phyloP scores from a whole-genome alignment of 495 filamentous ascomycete genomes.

The Aspergillus affinis region DNA sequence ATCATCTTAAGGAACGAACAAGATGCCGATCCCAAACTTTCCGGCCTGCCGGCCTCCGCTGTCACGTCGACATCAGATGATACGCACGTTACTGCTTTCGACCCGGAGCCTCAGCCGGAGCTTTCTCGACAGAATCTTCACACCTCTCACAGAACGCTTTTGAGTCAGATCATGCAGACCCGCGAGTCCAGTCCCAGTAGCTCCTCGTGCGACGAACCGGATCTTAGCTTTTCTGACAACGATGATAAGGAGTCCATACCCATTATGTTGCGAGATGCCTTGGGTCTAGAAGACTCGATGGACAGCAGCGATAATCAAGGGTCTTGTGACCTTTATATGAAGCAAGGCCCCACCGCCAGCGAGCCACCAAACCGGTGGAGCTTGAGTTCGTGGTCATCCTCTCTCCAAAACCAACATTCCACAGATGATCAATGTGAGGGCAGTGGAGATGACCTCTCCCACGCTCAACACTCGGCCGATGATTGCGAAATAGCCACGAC shows the following conservation, averaged over 20 bases:
- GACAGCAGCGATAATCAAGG: slow-evolving; percentile 35
- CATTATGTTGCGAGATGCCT: slow-evolving; percentile 55
- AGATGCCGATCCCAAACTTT: slow-evolving; percentile 40
- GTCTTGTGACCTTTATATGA: slow-evolving; percentile 21
- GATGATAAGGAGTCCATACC: slow-evolving; percentile 61
- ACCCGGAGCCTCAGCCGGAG: slow-evolving; percentile 68
- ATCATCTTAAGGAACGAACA: slow-evolving; percentile 30
- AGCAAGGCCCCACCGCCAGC: slow-evolving; percentile 19
- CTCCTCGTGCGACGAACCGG: slow-evolving; percentile 50
- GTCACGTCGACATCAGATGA: slow-evolving; percentile 48
- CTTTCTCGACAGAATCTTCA: slow-evolving; percentile 35
- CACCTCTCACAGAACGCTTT: slow-evolving; percentile 43
- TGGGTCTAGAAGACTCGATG: slow-evolving; percentile 36
- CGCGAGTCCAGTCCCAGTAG: slow-evolving; percentile 47
- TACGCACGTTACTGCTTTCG: slow-evolving; percentile 65
- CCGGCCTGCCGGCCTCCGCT: slow-evolving; percentile 44
- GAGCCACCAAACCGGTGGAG: slow-evolving; percentile 46
- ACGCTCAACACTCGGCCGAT: slow-evolving; percentile 18
- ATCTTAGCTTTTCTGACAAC: slow-evolving; percentile 51
- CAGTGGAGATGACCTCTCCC: slow-evolving; percentile 32
- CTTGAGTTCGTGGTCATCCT: slow-evolving; percentile 55
- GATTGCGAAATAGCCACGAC: slow-evolving; percentile 29
- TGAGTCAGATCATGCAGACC: slow-evolving; percentile 53
- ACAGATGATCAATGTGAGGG: slow-evolving; percentile 40
- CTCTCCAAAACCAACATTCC: slow-evolving; percentile 42